A percentile compares a stretch with the other conserved stretches of the same genome.
phyloP scores from a whole-genome alignment of 148 eudicot species.

The Rhododendron molle region DNA sequence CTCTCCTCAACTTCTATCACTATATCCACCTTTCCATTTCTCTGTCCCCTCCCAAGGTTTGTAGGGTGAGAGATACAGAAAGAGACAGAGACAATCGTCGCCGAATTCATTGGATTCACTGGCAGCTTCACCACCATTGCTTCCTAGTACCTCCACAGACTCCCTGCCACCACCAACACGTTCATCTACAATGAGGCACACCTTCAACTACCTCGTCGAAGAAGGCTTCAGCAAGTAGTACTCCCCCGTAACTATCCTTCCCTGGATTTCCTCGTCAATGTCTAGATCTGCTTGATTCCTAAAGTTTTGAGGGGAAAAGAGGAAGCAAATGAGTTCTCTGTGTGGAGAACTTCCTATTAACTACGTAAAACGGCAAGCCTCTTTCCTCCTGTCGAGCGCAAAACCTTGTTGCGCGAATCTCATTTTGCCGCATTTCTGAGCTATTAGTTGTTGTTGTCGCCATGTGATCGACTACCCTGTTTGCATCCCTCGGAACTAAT shows the following conservation, averaged over 20 bases:
- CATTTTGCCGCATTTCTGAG: no score
- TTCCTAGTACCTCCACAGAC: conserved; percentile 67
- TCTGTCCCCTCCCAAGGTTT: neutral
- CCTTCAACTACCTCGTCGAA: no score
- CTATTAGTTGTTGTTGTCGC: no score
- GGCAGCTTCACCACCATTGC: conserved; percentile 71
- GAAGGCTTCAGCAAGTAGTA: conserved; percentile 81
- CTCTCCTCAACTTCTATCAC: neutral
- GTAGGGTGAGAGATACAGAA: conserved; percentile 7
- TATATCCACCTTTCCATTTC: no score
- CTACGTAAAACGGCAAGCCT: no score
- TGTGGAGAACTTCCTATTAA: no score
- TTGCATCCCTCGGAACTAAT: no score
- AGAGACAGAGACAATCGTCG: conserved; percentile 17
- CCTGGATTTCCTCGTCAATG: neutral
- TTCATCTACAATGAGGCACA: conserved; percentile 66
- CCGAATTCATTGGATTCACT: conserved; percentile 64
- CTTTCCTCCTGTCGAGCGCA: no score
- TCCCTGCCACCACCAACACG: conserved; percentile 63
- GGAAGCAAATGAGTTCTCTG: no score
- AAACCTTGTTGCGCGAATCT: no score
- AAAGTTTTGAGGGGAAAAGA: no score
- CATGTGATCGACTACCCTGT: no score
- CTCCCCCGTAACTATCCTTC: neutral
- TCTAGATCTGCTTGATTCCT: neutral